These are phyloP conservation scores for Ophiostoma quercus DNA, from an alignment of 2,329 filamentous ascomycete genomes.

Conservation along the genomic window DNA sequence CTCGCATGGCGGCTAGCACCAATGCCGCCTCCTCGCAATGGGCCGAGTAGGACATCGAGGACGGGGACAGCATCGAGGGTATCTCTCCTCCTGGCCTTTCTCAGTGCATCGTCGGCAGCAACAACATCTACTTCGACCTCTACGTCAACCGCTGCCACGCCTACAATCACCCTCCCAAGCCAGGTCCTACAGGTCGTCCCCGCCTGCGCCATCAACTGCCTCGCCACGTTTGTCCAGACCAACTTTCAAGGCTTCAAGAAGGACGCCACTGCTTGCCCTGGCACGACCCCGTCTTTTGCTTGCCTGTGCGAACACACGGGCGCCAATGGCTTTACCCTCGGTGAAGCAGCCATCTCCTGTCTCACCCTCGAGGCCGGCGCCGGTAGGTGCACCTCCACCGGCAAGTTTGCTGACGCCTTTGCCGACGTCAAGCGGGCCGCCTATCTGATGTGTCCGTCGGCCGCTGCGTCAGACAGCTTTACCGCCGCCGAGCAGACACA, in stretches of 20 bases:
- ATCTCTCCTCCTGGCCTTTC: background rate
- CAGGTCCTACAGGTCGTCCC: conserved; percentile 45
- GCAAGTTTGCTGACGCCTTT: conserved; percentile 29
- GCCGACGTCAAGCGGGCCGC: background rate
- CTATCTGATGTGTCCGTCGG: conserved; percentile 8
- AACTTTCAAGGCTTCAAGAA: conserved; percentile 44
- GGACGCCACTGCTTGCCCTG: conserved; percentile 42
- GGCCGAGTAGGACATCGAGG: background rate
- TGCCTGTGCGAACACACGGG: conserved; percentile 61
- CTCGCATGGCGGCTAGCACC: conserved; percentile 15
- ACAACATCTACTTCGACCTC: background rate
- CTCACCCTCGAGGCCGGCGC: conserved; percentile 49
- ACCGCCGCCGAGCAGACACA: conserved; percentile 50
- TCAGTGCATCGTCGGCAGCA: background rate
- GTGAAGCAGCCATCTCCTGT: conserved; percentile 67
- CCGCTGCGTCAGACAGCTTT: background rate
- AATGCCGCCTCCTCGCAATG: conserved; percentile 16
- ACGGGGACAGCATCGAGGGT: conserved; percentile 10
- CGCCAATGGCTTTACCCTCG: conserved; percentile 59
- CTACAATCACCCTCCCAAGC: conserved; percentile 30
- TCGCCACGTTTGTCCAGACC: conserved; percentile 56
- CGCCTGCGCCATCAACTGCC: conserved; percentile 55
- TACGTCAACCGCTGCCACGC: background rate
- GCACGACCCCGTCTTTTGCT: conserved; percentile 47
- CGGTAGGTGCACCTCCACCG: conserved; percentile 44